phyloP scores from a whole-genome alignment of 805 yeast species.

The Nakazawaea wyomingensis region DNA sequence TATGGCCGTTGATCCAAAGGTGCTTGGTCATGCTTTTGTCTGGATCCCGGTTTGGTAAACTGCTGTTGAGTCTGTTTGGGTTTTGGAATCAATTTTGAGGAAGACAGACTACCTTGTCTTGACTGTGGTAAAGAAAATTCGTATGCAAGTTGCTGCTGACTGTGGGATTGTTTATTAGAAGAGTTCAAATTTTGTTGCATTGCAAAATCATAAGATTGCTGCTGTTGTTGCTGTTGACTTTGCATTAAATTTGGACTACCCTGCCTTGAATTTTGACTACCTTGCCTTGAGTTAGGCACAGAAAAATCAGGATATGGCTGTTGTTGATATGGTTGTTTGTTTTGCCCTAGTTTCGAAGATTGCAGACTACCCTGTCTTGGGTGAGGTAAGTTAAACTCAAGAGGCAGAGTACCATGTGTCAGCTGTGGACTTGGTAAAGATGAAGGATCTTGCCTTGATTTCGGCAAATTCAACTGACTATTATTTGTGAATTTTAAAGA shows the following conservation, averaged over 20 bases:
- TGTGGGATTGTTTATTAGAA: too few species aligned
- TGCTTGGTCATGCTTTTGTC: too few species aligned
- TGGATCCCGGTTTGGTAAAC: not conserved
- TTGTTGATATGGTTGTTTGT: too few species aligned
- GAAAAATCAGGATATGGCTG: too few species aligned
- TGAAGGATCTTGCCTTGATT: constrained; percentile 6
- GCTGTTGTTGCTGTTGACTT: too few species aligned
- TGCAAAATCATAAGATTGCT: too few species aligned
- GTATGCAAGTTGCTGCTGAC: not conserved
- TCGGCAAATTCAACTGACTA: not conserved
- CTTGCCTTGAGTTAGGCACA: too few species aligned
- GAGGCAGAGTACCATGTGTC: not conserved
- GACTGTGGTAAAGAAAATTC: not conserved
- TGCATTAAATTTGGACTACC: too few species aligned
- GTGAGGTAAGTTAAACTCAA: constrained; percentile 4
- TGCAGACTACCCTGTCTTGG: constrained; percentile 4
- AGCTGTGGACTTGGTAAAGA: not conserved
- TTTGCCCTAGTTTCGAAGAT: not conserved
- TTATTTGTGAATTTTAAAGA: constrained; percentile 13
- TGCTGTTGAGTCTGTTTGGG: not conserved
- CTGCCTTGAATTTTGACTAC: too few species aligned
- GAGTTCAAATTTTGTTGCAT: too few species aligned
- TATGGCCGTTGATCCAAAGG: not conserved
- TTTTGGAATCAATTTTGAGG: not conserved
- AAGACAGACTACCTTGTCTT: not conserved